Conservation (phyloP, 1,284 basidiomycete species). For the Uromyces viciae-fabae region DNA sequence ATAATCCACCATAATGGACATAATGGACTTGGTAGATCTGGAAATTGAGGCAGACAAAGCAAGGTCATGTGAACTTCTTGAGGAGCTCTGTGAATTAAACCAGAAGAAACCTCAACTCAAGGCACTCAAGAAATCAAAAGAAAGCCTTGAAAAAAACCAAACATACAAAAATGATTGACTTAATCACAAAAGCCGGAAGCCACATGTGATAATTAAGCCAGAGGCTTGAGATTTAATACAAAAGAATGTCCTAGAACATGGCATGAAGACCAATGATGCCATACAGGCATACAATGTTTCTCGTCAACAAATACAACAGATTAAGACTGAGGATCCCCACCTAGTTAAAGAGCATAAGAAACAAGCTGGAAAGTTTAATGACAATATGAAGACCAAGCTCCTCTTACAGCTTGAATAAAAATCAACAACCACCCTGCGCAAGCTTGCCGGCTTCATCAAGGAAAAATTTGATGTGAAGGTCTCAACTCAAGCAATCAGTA, state of each 20-base stretch:
- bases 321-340: background rate
- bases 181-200: background rate
- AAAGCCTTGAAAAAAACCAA: background rate
- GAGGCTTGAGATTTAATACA: background rate
- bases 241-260: background rate
- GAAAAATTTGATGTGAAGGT: background rate
- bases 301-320: background rate
- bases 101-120: too few relatives aligned
- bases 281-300: background rate
- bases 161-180: background rate
- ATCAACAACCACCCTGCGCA: background rate
- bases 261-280: background rate
- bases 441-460: background rate
- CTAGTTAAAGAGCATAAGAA: background rate
- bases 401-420: background rate
- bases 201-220: background rate
- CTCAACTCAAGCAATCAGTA: conserved; percentile 1
- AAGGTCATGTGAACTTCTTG: background rate
- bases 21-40: background rate
- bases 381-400: background rate
- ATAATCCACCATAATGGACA: too few relatives aligned
- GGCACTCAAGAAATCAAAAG: background rate
- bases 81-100: background rate
- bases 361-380: background rate
- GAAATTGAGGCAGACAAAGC: background rate